phyloP scores from a whole-genome alignment of 1,284 basidiomycete genomes.

The Trichosporon sp. region DNA sequence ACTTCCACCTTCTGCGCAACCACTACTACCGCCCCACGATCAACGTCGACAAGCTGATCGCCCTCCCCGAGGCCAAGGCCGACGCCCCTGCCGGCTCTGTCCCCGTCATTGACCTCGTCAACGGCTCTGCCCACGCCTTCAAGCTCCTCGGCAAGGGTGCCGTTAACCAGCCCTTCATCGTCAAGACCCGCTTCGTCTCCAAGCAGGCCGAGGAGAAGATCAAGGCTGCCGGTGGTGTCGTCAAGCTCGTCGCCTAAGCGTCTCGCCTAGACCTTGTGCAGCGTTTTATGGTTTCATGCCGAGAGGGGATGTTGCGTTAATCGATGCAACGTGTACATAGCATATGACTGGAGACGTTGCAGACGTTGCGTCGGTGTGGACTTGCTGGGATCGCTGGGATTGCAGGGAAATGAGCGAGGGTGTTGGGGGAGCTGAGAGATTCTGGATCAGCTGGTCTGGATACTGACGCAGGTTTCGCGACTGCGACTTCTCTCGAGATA shows the following conservation, averaged over 20 bases:
- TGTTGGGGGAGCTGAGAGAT: no score
- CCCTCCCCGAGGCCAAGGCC: constrained; percentile 50
- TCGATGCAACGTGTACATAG: constrained; percentile 7
- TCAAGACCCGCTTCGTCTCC: constrained; percentile 92
- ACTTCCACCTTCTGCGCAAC: constrained; percentile 94
- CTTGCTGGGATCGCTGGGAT: not conserved
- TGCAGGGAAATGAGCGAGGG: not conserved
- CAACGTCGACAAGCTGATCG: constrained; percentile 78
- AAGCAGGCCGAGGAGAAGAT: constrained; percentile 70
- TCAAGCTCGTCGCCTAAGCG: constrained; percentile 74
- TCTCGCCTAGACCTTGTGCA: not conserved
- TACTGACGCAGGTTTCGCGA: no score
- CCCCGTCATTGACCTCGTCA: constrained; percentile 83
- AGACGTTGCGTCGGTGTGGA: not conserved
- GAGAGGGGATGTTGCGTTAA: not conserved
- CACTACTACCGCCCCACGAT: constrained; percentile 85
- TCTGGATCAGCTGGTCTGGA: no score
- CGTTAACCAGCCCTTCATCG: constrained; percentile 69
- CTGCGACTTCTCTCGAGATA: no score
- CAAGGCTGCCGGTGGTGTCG: constrained; percentile 89
- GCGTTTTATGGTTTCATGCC: not conserved
- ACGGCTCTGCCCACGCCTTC: constrained; percentile 65
- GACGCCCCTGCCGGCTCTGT: constrained; percentile 57
- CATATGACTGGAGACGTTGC: not conserved
- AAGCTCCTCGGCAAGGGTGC: constrained; percentile 63